phyloP scores from a whole-genome alignment of 352 stramenopile genomes.

The Phytophthora vignae region DNA sequence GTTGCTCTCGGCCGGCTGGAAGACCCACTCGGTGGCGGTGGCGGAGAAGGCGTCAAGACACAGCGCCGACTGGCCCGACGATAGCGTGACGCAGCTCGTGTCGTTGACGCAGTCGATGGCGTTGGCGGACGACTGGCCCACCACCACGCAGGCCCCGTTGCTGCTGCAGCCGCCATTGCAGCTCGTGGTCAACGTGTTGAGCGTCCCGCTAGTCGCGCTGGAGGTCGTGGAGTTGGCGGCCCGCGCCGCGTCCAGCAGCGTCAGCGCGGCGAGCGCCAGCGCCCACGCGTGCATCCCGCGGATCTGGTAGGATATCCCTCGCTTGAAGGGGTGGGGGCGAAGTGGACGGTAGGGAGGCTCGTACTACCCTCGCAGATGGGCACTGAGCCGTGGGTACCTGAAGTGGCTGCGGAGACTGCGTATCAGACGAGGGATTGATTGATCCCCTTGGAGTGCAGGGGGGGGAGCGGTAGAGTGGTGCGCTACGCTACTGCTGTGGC shows the following conservation, averaged over 20 bases:
- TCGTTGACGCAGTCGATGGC: constrained; percentile 82
- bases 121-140: constrained; percentile 65
- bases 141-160: constrained; percentile 69
- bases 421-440: too few species aligned
- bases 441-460: too few species aligned
- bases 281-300: constrained; percentile 26
- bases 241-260: constrained; percentile 8
- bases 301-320: not conserved
- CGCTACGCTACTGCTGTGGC: not conserved
- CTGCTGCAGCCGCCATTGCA: constrained; percentile 74
- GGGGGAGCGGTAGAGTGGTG: too few species aligned
- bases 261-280: constrained; percentile 16
- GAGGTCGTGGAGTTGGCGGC: constrained; percentile 19
- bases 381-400: too few species aligned
- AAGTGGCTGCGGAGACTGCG: too few species aligned
- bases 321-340: too few species aligned
- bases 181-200: constrained; percentile 82
- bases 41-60: constrained; percentile 69
- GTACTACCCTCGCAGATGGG: too few species aligned
- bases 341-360: too few species aligned
- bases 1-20: constrained; percentile 61
- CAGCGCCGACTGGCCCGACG: constrained; percentile 68
- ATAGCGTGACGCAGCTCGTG: constrained; percentile 71
- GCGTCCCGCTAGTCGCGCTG: constrained; percentile 31
- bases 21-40: constrained; percentile 52